Percentiles rank a stretch among this genome's conserved stretches.
Evolutionary conservation across 495 filamentous ascomycete genomes (phyloP).

Genomic region (Lindgomyces ingoldianus): DNA sequence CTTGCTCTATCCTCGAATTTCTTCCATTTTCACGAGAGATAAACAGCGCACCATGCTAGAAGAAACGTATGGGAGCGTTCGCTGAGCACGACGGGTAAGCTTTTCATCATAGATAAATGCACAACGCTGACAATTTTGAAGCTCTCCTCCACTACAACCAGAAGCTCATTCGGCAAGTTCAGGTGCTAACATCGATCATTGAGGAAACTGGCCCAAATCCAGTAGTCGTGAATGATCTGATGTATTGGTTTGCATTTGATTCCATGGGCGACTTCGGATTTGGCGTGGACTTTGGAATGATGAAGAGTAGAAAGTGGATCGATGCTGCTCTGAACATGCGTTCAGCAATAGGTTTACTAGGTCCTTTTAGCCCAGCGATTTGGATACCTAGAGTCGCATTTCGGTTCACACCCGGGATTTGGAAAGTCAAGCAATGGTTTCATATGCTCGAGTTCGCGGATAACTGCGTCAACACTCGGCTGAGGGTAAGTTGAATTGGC

Average conservation of each 20-base stretch:
- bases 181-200: background rate
- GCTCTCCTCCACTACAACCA: background rate
- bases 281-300: slow-evolving; percentile 3
- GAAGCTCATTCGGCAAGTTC: background rate
- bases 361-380: background rate
- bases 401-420: background rate
- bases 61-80: slow-evolving; percentile 4
- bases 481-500: background rate
- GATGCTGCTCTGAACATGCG: background rate
- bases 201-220: background rate
- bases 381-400: slow-evolving; percentile 1
- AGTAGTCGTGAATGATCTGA: slow-evolving; percentile 14
- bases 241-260: slow-evolving; percentile 10
- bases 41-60: background rate
- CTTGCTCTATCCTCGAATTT: background rate
- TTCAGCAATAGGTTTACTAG: background rate
- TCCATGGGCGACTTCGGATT: slow-evolving; percentile 26
- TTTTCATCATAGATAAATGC: background rate
- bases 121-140: background rate
- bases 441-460: background rate
- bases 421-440: background rate
- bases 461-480: background rate
- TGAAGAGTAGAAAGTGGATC: slow-evolving; percentile 1
- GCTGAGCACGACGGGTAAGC: background rate
- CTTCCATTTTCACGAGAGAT: background rate